phyloP scores from a whole-genome alignment of 1,139 yeast genomes.

The Hemisphaericaspora xylofermentans region DNA sequence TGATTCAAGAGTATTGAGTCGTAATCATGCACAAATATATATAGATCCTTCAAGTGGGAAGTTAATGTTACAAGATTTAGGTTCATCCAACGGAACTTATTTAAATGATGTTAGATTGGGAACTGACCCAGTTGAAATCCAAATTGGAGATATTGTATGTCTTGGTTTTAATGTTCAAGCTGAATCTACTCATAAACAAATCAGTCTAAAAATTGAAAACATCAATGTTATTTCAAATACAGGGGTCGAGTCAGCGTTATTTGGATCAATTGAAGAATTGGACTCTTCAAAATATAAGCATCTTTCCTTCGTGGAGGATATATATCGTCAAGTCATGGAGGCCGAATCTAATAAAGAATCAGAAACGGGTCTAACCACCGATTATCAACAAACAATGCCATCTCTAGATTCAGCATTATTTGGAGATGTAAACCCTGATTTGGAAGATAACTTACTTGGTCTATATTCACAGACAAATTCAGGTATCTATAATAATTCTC shows the following conservation, averaged over 20 bases:
- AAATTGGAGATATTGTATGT: slow-evolving; percentile 77
- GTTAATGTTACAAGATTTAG: slow-evolving; percentile 78
- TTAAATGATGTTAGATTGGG: slow-evolving; percentile 73
- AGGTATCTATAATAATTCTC: slow-evolving; percentile 64
- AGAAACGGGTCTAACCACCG: slow-evolving; percentile 3
- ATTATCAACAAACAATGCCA: slow-evolving; percentile 10
- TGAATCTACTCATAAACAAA: slow-evolving; percentile 79
- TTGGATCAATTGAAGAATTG: slow-evolving; percentile 10
- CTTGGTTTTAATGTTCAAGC: slow-evolving; percentile 90
- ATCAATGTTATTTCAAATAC: slow-evolving; percentile 55
- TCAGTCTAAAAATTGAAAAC: slow-evolving; percentile 76
- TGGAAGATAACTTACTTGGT: slow-evolving; percentile 62
- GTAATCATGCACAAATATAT: slow-evolving; percentile 91
- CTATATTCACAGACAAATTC: slow-evolving; percentile 54
- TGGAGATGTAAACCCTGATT: slow-evolving; percentile 66
- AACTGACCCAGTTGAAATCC: slow-evolving; percentile 62
- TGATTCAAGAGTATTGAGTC: slow-evolving; percentile 87
- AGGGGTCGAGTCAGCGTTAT: slow-evolving; percentile 8
- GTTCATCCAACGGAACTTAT: slow-evolving; percentile 93
- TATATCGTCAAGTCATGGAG: slow-evolving; percentile 20
- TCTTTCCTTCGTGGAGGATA: slow-evolving; percentile 43
- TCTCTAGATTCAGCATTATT: slow-evolving; percentile 71
- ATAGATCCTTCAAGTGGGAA: slow-evolving; percentile 67
- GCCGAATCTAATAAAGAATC: slow-evolving; percentile 3
- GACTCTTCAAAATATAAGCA: slow-evolving; percentile 38